Evolutionary conservation across 768 basidiomycete genomes (phyloP).

Genomic region (Favolaschia claudopus): DNA sequence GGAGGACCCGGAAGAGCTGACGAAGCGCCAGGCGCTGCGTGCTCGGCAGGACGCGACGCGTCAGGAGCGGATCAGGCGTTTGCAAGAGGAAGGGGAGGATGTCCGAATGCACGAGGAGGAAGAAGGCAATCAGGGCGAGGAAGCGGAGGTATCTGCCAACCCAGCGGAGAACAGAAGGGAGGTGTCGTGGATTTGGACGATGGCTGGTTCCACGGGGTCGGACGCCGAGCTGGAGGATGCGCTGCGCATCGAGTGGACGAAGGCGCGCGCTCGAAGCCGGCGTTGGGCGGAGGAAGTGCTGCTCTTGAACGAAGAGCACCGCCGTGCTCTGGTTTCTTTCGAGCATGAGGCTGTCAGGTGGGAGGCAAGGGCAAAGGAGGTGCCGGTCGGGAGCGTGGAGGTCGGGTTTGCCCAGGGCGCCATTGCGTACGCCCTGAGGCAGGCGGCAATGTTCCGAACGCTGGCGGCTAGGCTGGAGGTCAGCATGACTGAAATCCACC

Average conservation of each 20-base stretch:
- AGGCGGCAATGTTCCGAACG: background rate
- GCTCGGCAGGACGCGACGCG: too few species aligned
- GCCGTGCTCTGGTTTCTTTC: background rate
- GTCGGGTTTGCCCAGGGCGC: background rate
- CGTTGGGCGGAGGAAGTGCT: constrained; percentile 15
- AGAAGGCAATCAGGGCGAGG: background rate
- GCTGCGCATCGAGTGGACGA: constrained; percentile 19
- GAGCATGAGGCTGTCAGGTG: constrained; percentile 11
- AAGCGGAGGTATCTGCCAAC: background rate
- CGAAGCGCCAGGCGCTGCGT: background rate
- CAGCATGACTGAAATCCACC: background rate
- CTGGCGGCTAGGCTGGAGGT: background rate
- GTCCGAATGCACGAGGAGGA: background rate
- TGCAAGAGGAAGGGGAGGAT: background rate
- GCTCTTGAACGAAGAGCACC: constrained; percentile 13
- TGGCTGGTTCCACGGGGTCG: background rate
- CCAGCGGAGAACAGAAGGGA: background rate
- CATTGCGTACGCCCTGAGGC: background rate
- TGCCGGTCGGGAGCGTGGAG: background rate
- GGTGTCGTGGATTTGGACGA: constrained; percentile 11
- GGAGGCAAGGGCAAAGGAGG: background rate
- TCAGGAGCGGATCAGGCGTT: too few species aligned
- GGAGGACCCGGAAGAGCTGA: constrained; percentile 3
- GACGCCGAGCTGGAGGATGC: background rate
- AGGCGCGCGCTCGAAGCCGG: background rate